Evolutionary conservation across 805 yeast genomes (phyloP).

Genomic region (Kregervanrija pseudodelftensis): DNA sequence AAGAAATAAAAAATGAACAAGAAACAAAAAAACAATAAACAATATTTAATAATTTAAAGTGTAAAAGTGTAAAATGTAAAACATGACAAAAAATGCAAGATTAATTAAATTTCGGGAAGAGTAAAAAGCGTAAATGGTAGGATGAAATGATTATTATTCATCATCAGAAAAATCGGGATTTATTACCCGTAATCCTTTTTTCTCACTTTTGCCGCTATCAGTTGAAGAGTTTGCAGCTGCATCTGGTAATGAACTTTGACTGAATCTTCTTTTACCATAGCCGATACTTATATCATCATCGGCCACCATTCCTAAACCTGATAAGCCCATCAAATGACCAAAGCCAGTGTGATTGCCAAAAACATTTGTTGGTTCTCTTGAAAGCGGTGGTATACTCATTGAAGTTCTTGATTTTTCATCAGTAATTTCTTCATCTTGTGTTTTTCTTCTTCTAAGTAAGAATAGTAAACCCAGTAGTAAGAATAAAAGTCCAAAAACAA

Average conservation of each 20-base stretch:
- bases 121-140: not conserved
- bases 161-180: slow-evolving; percentile 26
- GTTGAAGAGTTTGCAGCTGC: slow-evolving; percentile 22
- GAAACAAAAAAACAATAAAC: too few relatives aligned
- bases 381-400: too few relatives aligned
- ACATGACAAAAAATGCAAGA: too few relatives aligned
- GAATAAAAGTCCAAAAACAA: slow-evolving; percentile 18
- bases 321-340: too few relatives aligned
- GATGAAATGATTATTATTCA: not conserved
- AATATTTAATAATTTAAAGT: too few relatives aligned
- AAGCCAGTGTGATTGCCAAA: too few relatives aligned
- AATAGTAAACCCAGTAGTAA: slow-evolving; percentile 13
- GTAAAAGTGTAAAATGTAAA: too few relatives aligned
- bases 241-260: slow-evolving; percentile 30
- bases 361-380: too few relatives aligned
- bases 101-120: too few relatives aligned
- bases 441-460: slow-evolving; percentile 19
- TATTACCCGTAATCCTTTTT: slow-evolving; percentile 24
- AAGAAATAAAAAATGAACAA: too few relatives aligned
- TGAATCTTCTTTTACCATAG: slow-evolving; percentile 24
- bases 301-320: not conserved
- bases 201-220: slow-evolving; percentile 8
- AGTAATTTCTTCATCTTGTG: slow-evolving; percentile 12
- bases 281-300: slow-evolving; percentile 12
- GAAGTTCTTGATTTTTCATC: slow-evolving; percentile 12